Percentiles rank a stretch among this genome's conserved stretches.
Evolutionary conservation across 2,329 filamentous ascomycete genomes (phyloP).

Genomic region (Dendrostoma leiphaemia): DNA sequence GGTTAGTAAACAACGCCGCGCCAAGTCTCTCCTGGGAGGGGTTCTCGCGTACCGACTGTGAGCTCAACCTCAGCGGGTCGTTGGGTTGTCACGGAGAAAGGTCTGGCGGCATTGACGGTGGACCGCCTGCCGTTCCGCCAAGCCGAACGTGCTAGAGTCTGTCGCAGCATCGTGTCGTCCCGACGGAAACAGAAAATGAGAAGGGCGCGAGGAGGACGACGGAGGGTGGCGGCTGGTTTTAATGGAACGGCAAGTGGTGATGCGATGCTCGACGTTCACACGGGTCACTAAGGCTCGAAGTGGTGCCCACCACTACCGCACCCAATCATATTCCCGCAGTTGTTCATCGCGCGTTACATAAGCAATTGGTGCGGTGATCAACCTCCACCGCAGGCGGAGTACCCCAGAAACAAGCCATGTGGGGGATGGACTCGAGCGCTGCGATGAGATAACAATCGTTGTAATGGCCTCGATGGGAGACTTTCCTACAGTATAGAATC

Average conservation of each 20-base stretch:
- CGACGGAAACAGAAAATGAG: conserved; percentile 42
- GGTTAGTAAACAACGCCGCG: conserved; percentile 28
- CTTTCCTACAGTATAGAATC: no score
- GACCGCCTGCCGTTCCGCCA: conserved; percentile 61
- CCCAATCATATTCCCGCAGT: no score
- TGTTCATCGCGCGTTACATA: no score
- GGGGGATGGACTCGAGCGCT: no score
- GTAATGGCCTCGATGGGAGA: no score
- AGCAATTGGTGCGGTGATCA: no score
- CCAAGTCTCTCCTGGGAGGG: conserved; percentile 12
- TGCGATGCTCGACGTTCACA: conserved; percentile 29
- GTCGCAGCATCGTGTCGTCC: conserved; percentile 67
- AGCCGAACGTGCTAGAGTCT: conserved; percentile 66
- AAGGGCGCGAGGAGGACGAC: conserved; percentile 34
- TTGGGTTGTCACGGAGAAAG: conserved; percentile 77
- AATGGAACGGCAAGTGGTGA: conserved; percentile 32
- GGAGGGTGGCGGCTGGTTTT: conserved; percentile 21
- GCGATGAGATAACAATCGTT: no score
- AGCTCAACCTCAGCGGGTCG: conserved; percentile 92
- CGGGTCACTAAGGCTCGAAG: conserved; percentile 26
- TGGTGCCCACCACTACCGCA: no score
- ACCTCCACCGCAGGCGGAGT: no score
- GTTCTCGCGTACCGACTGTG: conserved; percentile 72
- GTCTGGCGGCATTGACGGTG: conserved; percentile 61
- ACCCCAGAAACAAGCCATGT: no score